A percentile compares a stretch with the other conserved stretches of the same genome.
phyloP scores from a whole-genome alignment of 2,329 filamentous ascomycete species.

The Metarhizium humberi region DNA sequence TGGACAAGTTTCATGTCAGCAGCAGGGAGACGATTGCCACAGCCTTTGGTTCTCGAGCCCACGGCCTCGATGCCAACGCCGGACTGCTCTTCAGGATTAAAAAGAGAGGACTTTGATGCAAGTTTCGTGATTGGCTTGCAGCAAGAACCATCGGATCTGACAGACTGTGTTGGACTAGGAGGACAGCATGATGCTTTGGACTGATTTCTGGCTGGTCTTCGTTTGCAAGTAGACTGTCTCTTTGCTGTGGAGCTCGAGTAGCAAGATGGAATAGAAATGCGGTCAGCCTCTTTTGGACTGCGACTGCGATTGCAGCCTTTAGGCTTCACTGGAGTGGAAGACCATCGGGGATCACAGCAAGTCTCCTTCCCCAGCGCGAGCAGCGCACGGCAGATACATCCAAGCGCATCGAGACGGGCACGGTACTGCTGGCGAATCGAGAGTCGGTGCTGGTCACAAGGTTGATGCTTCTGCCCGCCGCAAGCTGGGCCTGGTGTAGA shows the following conservation, averaged over 20 bases:
- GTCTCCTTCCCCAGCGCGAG: slow-evolving; percentile 41
- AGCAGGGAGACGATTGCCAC: not conserved
- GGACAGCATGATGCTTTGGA: not conserved
- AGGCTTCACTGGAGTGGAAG: slow-evolving; percentile 16
- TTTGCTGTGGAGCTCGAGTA: not conserved
- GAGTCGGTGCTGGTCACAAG: slow-evolving; percentile 28
- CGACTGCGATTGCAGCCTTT: slow-evolving; percentile 12
- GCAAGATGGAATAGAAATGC: slow-evolving; percentile 7
- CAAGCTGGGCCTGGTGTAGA: not conserved
- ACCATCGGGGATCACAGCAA: slow-evolving; percentile 30
- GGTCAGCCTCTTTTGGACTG: not conserved
- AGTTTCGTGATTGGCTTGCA: not conserved
- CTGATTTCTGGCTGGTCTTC: not conserved
- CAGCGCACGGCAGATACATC: slow-evolving; percentile 44
- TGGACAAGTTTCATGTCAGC: slow-evolving; percentile 12
- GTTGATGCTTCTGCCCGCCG: not conserved
- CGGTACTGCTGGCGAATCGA: slow-evolving; percentile 29
- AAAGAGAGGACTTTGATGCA: no score
- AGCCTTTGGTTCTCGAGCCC: not conserved
- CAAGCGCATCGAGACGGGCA: slow-evolving; percentile 34
- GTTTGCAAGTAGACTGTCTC: not conserved
- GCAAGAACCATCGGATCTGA: not conserved
- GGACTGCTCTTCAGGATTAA: no score
- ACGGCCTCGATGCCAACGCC: not conserved
- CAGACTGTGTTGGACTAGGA: not conserved